These are phyloP conservation scores for Acanthamoeba lugdunensis DNA, from an alignment of 208 protist genomes.

Conservation along the genomic window DNA sequence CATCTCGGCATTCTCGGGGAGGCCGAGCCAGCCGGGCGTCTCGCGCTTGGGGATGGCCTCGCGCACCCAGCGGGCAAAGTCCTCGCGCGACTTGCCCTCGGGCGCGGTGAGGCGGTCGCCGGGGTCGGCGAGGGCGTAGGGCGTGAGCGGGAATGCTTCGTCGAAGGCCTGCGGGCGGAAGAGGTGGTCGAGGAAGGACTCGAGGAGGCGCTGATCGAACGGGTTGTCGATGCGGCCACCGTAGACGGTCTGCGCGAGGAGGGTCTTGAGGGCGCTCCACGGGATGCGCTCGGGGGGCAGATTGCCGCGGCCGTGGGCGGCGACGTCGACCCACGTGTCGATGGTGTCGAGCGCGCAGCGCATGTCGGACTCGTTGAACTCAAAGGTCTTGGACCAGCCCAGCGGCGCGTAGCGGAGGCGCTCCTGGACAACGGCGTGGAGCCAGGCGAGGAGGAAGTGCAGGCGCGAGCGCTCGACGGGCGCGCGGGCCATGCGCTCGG, in stretches of 20 bases:
- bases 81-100: slow-evolving; percentile 82
- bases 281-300: slow-evolving; percentile 89
- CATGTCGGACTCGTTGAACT: slow-evolving; percentile 97
- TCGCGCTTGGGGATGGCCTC: slow-evolving; percentile 70
- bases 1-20: slow-evolving; percentile 93
- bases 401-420: slow-evolving; percentile 95
- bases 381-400: slow-evolving; percentile 97
- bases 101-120: slow-evolving; percentile 73
- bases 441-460: no score
- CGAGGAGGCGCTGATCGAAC: slow-evolving; percentile 95
- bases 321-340: slow-evolving; percentile 90
- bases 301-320: slow-evolving; percentile 82
- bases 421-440: no score
- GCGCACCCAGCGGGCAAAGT: slow-evolving; percentile 92
- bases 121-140: neutral
- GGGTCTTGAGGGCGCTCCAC: slow-evolving; percentile 93
- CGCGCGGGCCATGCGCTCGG: no score
- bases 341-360: slow-evolving; percentile 92
- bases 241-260: slow-evolving; percentile 95
- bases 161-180: slow-evolving; percentile 89
- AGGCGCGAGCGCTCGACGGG: no score
- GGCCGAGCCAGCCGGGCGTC: slow-evolving; percentile 93
- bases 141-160: slow-evolving; percentile 83
- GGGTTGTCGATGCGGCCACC: slow-evolving; percentile 96
- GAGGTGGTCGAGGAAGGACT: slow-evolving; percentile 91